phyloP scores from a whole-genome alignment of 2,329 filamentous ascomycete species.

The Ophiostoma montium region DNA sequence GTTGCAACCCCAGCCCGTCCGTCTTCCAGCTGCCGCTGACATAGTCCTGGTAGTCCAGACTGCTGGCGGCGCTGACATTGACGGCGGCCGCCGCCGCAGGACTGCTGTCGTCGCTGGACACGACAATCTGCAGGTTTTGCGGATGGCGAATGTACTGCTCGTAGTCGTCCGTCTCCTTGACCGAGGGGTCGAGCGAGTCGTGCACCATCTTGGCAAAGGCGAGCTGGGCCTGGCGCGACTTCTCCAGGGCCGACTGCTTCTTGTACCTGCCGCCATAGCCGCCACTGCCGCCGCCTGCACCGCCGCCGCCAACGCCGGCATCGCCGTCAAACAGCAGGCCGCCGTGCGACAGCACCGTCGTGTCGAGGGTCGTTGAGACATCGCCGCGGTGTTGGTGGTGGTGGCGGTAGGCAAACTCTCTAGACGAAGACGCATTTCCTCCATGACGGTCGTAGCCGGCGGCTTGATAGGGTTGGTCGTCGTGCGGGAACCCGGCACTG shows the following conservation, averaged over 20 bases:
- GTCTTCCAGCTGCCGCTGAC: conserved; percentile 54
- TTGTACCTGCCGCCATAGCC: conserved; percentile 20
- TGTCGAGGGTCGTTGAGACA: conserved; percentile 7
- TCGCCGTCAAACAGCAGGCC: conserved; percentile 6
- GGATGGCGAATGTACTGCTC: conserved; percentile 79
- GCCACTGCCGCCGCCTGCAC: too few relatives aligned
- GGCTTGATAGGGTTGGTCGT: too few relatives aligned
- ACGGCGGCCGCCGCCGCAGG: conserved; percentile 25
- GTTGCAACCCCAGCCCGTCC: conserved; percentile 28
- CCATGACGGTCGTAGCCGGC: background rate
- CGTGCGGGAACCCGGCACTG: background rate
- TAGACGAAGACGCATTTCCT: background rate
- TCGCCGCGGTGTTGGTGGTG: background rate
- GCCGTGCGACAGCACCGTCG: conserved; percentile 6
- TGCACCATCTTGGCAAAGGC: conserved; percentile 76
- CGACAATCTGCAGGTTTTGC: conserved; percentile 71
- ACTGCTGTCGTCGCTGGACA: conserved; percentile 49
- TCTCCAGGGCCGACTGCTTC: conserved; percentile 52
- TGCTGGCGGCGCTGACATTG: conserved; percentile 23
- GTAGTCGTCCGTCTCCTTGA: conserved; percentile 78
- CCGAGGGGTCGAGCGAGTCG: conserved; percentile 72
- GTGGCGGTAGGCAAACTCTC: too few relatives aligned
- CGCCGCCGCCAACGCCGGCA: too few relatives aligned
- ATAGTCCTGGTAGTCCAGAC: conserved; percentile 69
- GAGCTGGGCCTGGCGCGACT: conserved; percentile 73